Evolutionary conservation across 768 basidiomycete genomes (phyloP).

Genomic region (Boletus rubroflammeus): DNA sequence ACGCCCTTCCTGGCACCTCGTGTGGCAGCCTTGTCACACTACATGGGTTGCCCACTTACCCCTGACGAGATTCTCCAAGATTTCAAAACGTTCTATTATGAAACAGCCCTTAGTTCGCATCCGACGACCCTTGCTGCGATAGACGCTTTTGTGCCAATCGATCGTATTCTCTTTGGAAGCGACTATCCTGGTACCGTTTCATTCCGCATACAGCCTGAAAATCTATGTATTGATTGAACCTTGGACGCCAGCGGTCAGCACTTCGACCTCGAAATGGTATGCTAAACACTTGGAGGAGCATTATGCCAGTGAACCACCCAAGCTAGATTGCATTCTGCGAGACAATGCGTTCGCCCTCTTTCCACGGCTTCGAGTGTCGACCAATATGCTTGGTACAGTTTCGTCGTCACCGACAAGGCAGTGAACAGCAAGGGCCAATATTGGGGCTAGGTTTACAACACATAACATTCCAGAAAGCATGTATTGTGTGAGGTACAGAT

Average conservation of each 20-base stretch:
- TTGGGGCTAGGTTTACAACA: constrained; percentile 5
- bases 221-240: neutral
- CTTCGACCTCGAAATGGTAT: constrained; percentile 58
- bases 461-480: constrained; percentile 14
- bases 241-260: constrained; percentile 49
- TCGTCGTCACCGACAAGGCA: neutral
- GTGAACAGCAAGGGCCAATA: neutral
- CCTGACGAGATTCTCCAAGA: constrained; percentile 65
- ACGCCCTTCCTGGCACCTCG: constrained; percentile 63
- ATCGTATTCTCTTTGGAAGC: constrained; percentile 65
- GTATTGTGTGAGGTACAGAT: constrained; percentile 28
- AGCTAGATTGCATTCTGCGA: constrained; percentile 43
- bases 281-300: constrained; percentile 49
- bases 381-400: neutral
- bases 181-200: constrained; percentile 65
- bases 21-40: constrained; percentile 59
- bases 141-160: constrained; percentile 45
- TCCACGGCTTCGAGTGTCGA: constrained; percentile 30
- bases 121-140: constrained; percentile 49
- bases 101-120: constrained; percentile 64
- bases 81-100: constrained; percentile 70
- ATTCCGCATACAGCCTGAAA: neutral
- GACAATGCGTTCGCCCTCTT: constrained; percentile 54
- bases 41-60: constrained; percentile 67
- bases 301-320: constrained; percentile 39